Conservation (phyloP, 2,329 filamentous ascomycete species). For the Colletotrichum lini region DNA sequence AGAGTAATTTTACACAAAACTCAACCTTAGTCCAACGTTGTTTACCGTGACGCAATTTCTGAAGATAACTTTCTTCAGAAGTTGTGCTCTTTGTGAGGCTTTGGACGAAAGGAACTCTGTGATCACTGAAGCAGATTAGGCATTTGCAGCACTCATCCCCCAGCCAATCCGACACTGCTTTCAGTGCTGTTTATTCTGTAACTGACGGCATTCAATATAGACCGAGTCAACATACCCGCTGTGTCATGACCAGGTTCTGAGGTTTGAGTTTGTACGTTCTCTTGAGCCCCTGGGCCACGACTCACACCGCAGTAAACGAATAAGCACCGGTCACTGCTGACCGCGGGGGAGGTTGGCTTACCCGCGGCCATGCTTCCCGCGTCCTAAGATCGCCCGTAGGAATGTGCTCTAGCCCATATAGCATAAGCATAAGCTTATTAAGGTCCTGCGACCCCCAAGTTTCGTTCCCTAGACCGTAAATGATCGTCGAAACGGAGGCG, state of each 20-base stretch:
- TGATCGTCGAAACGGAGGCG: slow-evolving; percentile 22
- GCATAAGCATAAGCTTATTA: slow-evolving; percentile 15
- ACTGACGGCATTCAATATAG: neutral
- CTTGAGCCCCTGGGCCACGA: neutral
- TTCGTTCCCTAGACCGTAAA: neutral
- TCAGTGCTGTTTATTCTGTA: no score
- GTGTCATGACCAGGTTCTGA: neutral
- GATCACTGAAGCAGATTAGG: no score
- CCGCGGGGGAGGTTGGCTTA: neutral
- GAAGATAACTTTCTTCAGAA: no score
- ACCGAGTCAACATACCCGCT: no score
- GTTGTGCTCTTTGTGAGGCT: no score
- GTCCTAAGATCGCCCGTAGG: neutral
- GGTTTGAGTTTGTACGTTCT: neutral
- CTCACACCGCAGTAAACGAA: neutral
- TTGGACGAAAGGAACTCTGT: no score
- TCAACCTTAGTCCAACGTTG: no score
- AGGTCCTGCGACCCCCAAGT: neutral
- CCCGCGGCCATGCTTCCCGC: neutral
- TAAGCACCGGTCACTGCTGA: neutral
- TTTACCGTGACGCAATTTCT: no score
- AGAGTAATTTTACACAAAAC: no score
- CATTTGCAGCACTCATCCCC: no score
- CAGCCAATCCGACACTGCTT: no score
- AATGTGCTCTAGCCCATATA: neutral